Evolutionary conservation across 768 basidiomycete species (phyloP).

Genomic region (Suillus tomentosus): DNA sequence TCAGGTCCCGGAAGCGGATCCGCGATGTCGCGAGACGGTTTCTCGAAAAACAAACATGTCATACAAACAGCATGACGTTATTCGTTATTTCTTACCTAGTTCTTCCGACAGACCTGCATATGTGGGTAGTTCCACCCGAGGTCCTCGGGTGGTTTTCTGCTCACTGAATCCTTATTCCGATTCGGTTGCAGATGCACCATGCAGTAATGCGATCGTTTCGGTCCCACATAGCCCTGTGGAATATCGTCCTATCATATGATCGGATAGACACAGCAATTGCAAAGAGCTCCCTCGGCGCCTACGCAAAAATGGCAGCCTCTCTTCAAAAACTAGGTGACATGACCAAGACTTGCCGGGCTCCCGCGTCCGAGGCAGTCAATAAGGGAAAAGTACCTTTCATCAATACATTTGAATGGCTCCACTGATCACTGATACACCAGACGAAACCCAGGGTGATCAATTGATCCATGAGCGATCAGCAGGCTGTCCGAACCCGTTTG

Average conservation of each 20-base stretch:
- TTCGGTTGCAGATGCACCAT: background rate
- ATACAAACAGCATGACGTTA: background rate
- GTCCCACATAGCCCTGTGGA: background rate
- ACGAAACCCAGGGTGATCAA: background rate
- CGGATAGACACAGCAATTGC: background rate
- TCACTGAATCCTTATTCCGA: background rate
- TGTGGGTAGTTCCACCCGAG: slow-evolving; percentile 3
- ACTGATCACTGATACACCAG: background rate
- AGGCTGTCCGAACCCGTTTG: background rate
- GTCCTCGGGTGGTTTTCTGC: background rate
- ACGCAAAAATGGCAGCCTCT: background rate
- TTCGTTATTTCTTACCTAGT: background rate
- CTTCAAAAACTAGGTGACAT: background rate
- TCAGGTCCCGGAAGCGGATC: background rate
- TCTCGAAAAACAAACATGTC: background rate
- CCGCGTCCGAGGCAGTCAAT: background rate
- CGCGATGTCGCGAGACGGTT: background rate
- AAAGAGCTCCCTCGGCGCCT: background rate
- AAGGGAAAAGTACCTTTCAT: background rate
- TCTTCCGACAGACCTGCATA: background rate
- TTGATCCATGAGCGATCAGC: slow-evolving; percentile 2
- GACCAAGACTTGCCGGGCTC: background rate
- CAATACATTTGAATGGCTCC: background rate
- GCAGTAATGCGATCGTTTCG: background rate
- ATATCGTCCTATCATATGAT: background rate